Evolutionary conservation across 1,139 yeast species (phyloP).

Genomic region (Pichia sp.): DNA sequence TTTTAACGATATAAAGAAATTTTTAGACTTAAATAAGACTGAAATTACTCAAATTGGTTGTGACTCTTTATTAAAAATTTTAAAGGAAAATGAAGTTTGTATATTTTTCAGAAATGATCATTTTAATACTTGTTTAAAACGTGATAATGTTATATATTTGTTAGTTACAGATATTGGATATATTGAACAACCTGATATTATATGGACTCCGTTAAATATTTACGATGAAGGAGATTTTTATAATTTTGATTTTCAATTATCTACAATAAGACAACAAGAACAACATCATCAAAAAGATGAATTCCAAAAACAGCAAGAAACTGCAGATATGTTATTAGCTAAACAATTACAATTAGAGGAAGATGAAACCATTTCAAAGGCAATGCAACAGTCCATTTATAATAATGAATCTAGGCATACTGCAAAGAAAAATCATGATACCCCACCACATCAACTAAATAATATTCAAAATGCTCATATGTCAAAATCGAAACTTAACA

Average conservation of each 20-base stretch:
- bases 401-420: slow-evolving; percentile 10
- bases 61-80: slow-evolving; percentile 24
- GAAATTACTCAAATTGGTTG: slow-evolving; percentile 70
- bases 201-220: slow-evolving; percentile 72
- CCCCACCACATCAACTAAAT: neutral
- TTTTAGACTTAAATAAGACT: slow-evolving; percentile 51
- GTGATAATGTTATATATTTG: slow-evolving; percentile 42
- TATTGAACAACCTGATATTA: slow-evolving; percentile 40
- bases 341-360: slow-evolving; percentile 56
- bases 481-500: neutral
- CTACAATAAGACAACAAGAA: slow-evolving; percentile 23
- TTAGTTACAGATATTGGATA: slow-evolving; percentile 73
- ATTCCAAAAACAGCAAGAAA: slow-evolving; percentile 3
- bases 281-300: neutral
- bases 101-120: slow-evolving; percentile 84
- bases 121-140: slow-evolving; percentile 64
- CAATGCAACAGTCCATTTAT: slow-evolving; percentile 34
- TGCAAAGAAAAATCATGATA: too few relatives aligned
- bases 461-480: neutral
- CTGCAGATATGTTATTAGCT: slow-evolving; percentile 40
- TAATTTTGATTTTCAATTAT: slow-evolving; percentile 52
- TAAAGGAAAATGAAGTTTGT: slow-evolving; percentile 45
- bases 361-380: slow-evolving; percentile 48
- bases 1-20: slow-evolving; percentile 22
- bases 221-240: slow-evolving; percentile 67